These are phyloP conservation scores for Poa pratensis DNA, from an alignment of 176 grass and related monocot genomes.

Conservation along the genomic window DNA sequence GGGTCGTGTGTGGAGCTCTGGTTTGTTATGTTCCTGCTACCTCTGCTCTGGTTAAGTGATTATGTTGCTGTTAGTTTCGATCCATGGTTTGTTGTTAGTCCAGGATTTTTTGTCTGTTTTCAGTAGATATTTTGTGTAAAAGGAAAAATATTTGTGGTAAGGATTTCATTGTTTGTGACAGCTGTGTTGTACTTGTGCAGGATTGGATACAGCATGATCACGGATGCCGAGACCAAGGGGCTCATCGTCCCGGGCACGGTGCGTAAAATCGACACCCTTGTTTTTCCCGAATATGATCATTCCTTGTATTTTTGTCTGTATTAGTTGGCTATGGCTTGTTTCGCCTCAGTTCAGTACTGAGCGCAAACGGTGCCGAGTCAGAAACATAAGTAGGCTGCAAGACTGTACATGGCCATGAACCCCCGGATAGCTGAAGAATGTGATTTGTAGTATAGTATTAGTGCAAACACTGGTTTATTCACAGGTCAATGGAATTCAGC, in stretches of 20 bases:
- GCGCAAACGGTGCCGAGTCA: neutral
- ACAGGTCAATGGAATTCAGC: neutral
- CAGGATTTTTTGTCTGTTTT: neutral
- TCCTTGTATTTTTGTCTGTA: neutral
- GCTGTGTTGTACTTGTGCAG: slow-evolving; percentile 37
- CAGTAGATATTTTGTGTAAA: neutral
- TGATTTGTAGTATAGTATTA: too few relatives aligned
- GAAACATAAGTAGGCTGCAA: neutral
- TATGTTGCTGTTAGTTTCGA: neutral
- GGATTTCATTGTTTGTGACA: neutral
- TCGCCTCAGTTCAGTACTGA: neutral
- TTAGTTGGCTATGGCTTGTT: neutral
- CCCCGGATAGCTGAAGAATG: too few relatives aligned
- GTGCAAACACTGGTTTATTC: too few relatives aligned
- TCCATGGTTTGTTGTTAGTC: neutral
- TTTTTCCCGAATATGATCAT: neutral
- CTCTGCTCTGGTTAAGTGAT: neutral
- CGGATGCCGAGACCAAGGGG: slow-evolving; percentile 76
- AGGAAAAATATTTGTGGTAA: neutral
- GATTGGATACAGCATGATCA: slow-evolving; percentile 97
- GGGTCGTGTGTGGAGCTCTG: neutral
- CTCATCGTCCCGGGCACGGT: slow-evolving; percentile 71
- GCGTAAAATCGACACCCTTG: neutral
- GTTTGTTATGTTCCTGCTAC: neutral
- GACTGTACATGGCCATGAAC: neutral